A percentile compares a stretch with the other conserved stretches of the same genome.
phyloP scores from a whole-genome alignment of 176 grass and related monocot species.

The barley (Hordeum vulgare) region DNA sequence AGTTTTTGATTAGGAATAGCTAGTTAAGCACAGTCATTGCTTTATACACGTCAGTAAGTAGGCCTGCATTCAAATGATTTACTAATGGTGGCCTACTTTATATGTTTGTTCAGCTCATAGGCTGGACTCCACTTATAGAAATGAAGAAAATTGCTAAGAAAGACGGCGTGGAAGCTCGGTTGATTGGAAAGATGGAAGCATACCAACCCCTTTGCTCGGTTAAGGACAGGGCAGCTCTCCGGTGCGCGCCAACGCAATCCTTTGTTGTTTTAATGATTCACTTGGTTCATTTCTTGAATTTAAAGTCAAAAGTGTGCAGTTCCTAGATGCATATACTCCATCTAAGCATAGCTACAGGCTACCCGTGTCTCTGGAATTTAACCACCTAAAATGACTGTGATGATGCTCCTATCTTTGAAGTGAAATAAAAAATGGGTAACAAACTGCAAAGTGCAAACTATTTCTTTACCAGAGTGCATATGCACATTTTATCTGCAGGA shows the following conservation, averaged over 20 bases:
- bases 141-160: constrained; percentile 45
- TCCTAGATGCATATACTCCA: neutral
- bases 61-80: no score
- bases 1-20: neutral
- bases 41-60: no score
- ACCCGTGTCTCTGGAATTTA: neutral
- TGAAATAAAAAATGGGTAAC: neutral
- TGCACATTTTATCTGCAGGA: constrained; percentile 21
- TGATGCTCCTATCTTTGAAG: neutral
- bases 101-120: constrained; percentile 51
- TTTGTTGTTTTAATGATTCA: neutral
- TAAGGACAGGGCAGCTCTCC: constrained; percentile 57
- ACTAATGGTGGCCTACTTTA: neutral
- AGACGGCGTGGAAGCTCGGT: constrained; percentile 31
- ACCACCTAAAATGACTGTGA: neutral
- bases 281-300: neutral
- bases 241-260: constrained; percentile 9
- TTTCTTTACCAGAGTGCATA: neutral
- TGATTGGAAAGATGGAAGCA: constrained; percentile 64
- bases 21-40: neutral
- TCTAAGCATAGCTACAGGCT: neutral
- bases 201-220: constrained; percentile 82
- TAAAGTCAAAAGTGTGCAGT: neutral
- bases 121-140: constrained; percentile 70
- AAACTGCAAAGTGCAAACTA: neutral